Conservation (phyloP, 331 rosid species). For the Quercus tomentella region DNA sequence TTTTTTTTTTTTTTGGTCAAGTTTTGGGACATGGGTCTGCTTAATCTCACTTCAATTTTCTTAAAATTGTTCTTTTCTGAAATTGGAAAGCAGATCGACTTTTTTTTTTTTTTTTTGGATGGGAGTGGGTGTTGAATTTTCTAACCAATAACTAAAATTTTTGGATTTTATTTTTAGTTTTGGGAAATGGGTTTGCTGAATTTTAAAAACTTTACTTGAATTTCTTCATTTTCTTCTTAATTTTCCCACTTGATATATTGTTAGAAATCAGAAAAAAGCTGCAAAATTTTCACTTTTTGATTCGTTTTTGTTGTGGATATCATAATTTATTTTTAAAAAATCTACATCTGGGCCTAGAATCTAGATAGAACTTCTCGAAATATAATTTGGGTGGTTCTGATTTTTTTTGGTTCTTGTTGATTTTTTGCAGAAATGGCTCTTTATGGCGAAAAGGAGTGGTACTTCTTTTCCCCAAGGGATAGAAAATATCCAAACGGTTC, state of each 20-base stretch:
- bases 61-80: neutral
- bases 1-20: neutral
- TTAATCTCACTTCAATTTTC: neutral
- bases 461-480: slow-evolving; percentile 81
- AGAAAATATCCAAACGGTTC: slow-evolving; percentile 93
- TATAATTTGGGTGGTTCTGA: neutral
- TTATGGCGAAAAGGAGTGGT: slow-evolving; percentile 90
- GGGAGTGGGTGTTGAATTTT: neutral
- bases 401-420: neutral
- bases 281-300: too few relatives aligned
- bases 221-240: neutral
- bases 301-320: too few relatives aligned
- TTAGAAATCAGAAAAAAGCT: too few relatives aligned
- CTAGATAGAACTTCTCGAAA: neutral
- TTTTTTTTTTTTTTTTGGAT: neutral
- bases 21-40: neutral
- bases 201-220: neutral
- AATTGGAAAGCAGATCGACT: neutral
- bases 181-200: neutral
- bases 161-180: neutral
- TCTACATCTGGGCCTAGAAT: too few relatives aligned
- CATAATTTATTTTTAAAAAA: too few relatives aligned
- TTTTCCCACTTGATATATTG: neutral
- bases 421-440: slow-evolving; percentile 47
- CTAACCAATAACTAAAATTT: too few relatives aligned